Base-by-base conservation (phyloP, 2,329 filamentous ascomycete genomes). In the Pestalotiopsis sp. region DNA sequence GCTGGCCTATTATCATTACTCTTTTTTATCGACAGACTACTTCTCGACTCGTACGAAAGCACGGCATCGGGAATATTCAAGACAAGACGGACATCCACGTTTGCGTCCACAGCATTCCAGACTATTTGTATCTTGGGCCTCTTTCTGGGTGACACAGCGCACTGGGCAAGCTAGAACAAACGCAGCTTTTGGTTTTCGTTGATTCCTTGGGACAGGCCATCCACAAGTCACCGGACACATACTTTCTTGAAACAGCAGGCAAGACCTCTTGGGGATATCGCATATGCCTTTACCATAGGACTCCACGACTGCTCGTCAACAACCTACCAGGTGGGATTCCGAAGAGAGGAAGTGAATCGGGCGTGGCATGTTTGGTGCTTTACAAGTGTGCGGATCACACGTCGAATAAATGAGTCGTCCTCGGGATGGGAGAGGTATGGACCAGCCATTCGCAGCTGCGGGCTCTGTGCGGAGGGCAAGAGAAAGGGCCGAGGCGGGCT, bases 381-480 rank as follows among this genome's bases (percentile, higher is more conserved):
- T 70, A 70, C 72, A 72, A 73, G 70, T 76, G 74, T 75, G 73
- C 71, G 70, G 65, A 71, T 69, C 67, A 70, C 68, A 36, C 66
- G 63, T 71, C 69, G 72, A 73, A 75, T 84, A 84, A 83, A 89
- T 89, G 87, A 88, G 83, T 84, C 83, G 81, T 78, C 75, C 77
- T 75, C 83, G 87, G 83, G 79, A 89, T 88, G 87, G 83, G 80
- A 83, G 79, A 78, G 80, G 80, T 72, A 85, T 85, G 85, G 86
- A 87, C 71, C 80, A 80, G 78, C 75, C 80, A 74, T 74, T 79
- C 71, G 75, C 75, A 66, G 72, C 74, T 78, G 82, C 78, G 73
- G 85, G 85, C 75, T 88, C 87, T 70, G 83, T 88, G 73, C 84
- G 78, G 78, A 84, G 83, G 76, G 87, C 86, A 52, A 85, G 87